Conservation (phyloP, 2,329 filamentous ascomycete species). For the Aureobasidium sp. region DNA sequence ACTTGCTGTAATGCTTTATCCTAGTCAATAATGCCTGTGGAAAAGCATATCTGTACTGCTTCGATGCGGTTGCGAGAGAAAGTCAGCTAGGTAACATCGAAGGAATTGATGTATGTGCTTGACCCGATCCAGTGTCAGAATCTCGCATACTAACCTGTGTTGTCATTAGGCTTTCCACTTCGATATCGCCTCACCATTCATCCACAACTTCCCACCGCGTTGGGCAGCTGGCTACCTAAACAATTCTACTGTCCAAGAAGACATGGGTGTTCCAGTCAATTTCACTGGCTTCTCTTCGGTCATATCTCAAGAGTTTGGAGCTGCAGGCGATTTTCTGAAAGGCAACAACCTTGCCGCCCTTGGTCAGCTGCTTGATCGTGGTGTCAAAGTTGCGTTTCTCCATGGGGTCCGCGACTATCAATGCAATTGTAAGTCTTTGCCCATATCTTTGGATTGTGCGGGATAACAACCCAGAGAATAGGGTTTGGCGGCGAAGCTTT, state of each 20-base stretch:
- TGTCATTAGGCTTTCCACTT: not conserved
- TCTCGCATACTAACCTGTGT: not conserved
- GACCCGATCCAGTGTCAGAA: no score
- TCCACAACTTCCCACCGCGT: not conserved
- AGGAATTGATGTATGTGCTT: not conserved
- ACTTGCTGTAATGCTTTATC: not conserved
- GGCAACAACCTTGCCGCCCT: conserved; percentile 34
- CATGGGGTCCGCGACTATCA: conserved; percentile 58
- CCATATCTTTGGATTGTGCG: no score
- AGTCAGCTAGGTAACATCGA: not conserved
- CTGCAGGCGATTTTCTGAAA: conserved; percentile 38
- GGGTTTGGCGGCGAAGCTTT: conserved; percentile 26
- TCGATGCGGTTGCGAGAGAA: not conserved
- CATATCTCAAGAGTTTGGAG: conserved; percentile 35
- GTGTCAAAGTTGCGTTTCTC: conserved; percentile 58
- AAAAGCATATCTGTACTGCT: not conserved
- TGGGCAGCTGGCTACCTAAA: conserved; percentile 45
- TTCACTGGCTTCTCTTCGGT: conserved; percentile 21
- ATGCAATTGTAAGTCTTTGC: conserved; percentile 41
- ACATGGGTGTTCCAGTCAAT: conserved; percentile 48
- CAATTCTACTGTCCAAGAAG: conserved; percentile 49
- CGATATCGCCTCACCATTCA: not conserved
- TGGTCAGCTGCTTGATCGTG: conserved; percentile 34
- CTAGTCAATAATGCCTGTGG: not conserved
- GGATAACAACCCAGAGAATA: not conserved